phyloP scores from a whole-genome alignment of 2,329 filamentous ascomycete genomes.

The Capronia americana region DNA sequence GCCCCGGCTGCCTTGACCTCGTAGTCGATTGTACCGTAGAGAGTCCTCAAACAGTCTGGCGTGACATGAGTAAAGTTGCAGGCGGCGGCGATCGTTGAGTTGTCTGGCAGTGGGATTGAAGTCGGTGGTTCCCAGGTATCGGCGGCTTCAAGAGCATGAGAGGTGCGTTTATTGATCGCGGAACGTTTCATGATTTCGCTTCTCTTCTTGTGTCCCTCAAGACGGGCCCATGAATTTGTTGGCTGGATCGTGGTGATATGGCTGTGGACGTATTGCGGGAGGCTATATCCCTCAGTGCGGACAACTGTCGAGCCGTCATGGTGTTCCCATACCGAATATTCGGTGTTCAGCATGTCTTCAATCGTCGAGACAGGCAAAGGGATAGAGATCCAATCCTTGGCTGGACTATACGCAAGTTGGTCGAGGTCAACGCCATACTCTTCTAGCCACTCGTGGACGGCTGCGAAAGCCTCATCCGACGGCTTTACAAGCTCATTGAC shows the following conservation, averaged over 20 bases:
- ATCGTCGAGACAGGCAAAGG: slow-evolving; percentile 26
- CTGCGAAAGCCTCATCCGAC: slow-evolving; percentile 29
- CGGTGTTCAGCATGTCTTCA: slow-evolving; percentile 34
- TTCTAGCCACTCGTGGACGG: slow-evolving; percentile 39
- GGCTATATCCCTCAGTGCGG: slow-evolving; percentile 34
- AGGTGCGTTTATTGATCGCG: slow-evolving; percentile 10
- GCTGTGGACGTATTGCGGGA: slow-evolving; percentile 34
- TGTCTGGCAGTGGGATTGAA: slow-evolving; percentile 22
- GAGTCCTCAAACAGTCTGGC: slow-evolving; percentile 59
- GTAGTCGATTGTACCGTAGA: slow-evolving; percentile 64
- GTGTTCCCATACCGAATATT: slow-evolving; percentile 35
- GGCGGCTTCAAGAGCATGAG: slow-evolving; percentile 23
- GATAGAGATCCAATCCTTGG: slow-evolving; percentile 35
- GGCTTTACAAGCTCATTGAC: slow-evolving; percentile 37
- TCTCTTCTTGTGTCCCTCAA: slow-evolving; percentile 22
- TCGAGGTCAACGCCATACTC: slow-evolving; percentile 57
- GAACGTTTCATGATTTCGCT: slow-evolving; percentile 28
- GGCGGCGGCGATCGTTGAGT: slow-evolving; percentile 45
- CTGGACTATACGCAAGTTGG: slow-evolving; percentile 41
- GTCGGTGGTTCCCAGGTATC: slow-evolving; percentile 28
- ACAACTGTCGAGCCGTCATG: slow-evolving; percentile 31
- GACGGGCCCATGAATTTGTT: slow-evolving; percentile 35
- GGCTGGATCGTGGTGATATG: slow-evolving; percentile 37
- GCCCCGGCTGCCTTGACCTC: slow-evolving; percentile 50
- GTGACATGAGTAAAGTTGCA: slow-evolving; percentile 62